These are phyloP conservation scores for Lanmaoa rubissima DNA, from an alignment of 768 basidiomycete species.

Conservation along the genomic window DNA sequence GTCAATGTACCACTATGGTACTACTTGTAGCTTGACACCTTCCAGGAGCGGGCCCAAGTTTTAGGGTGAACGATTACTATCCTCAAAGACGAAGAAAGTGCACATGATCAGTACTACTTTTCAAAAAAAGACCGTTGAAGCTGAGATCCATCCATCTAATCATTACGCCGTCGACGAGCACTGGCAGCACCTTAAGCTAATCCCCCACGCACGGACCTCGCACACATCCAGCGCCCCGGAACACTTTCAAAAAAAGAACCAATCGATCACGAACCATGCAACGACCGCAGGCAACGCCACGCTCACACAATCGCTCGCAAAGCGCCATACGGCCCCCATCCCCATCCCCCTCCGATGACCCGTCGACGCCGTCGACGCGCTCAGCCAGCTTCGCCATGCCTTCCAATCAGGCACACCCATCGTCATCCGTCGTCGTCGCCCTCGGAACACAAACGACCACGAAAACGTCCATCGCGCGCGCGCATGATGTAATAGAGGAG, in stretches of 20 bases:
- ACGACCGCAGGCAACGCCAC: slow-evolving; percentile 29
- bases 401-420: slow-evolving; percentile 41
- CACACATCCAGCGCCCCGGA: not conserved
- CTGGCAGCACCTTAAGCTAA: not conserved
- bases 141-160: not conserved
- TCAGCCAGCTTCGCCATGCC: slow-evolving; percentile 11
- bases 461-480: slow-evolving; percentile 35
- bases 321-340: slow-evolving; percentile 35
- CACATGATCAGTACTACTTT: not conserved
- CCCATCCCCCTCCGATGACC: slow-evolving; percentile 18
- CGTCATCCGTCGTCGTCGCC: slow-evolving; percentile 54
- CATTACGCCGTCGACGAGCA: slow-evolving; percentile 5
- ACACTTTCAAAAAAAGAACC: slow-evolving; percentile 27
- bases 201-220: not conserved
- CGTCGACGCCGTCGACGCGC: slow-evolving; percentile 9
- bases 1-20: too few species aligned
- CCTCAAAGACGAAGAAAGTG: too few species aligned
- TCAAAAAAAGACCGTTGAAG: not conserved
- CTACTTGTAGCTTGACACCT: too few species aligned
- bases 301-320: slow-evolving; percentile 38
- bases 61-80: too few species aligned
- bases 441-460: slow-evolving; percentile 55
- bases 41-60: too few species aligned
- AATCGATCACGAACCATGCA: slow-evolving; percentile 26
- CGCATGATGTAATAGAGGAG: slow-evolving; percentile 29